Evolutionary conservation across 192 early-diverging fungal genomes (phyloP).

Genomic region (Coemansia sp.): DNA sequence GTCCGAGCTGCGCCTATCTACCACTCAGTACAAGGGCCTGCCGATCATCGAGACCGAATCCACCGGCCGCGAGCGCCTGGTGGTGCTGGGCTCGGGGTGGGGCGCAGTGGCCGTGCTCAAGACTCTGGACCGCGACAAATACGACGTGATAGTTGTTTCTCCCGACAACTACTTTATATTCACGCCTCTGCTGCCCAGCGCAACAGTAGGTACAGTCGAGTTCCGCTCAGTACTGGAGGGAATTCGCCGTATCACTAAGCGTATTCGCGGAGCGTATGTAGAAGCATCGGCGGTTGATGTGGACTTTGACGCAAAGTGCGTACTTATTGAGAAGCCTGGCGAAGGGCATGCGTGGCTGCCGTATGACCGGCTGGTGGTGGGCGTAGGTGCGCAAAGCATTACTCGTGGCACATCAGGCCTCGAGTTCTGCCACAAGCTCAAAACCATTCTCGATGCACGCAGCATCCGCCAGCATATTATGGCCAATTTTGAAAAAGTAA

Average conservation of each 20-base stretch:
- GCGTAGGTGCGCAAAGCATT: conserved; percentile 77
- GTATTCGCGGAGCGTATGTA: conserved; percentile 72
- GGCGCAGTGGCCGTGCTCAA: conserved; percentile 63
- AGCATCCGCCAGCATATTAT: conserved; percentile 75
- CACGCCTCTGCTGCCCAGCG: conserved; percentile 69
- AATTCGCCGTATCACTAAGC: conserved; percentile 85
- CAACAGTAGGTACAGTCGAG: conserved; percentile 87
- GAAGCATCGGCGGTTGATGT: conserved; percentile 84
- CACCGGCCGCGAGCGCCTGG: conserved; percentile 42
- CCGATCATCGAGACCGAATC: conserved; percentile 25
- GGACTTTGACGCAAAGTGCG: conserved; percentile 73
- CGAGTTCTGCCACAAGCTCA: conserved; percentile 78
- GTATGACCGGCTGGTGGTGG: conserved; percentile 81
- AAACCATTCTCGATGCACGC: conserved; percentile 79
- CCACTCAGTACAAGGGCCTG: conserved; percentile 15
- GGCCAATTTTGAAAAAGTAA: conserved; percentile 78
- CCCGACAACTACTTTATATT: conserved; percentile 92
- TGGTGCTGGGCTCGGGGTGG: conserved; percentile 55
- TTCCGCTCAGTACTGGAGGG: conserved; percentile 84
- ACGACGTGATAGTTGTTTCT: conserved; percentile 73
- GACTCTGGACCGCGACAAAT: conserved; percentile 67
- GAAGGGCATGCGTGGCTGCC: conserved; percentile 61
- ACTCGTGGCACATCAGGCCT: conserved; percentile 81
- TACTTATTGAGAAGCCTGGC: conserved; percentile 67
- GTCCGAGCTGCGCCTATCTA: conserved; percentile 24